Conservation (phyloP, 768 basidiomycete species). For the Leccinum disarticulatum region DNA sequence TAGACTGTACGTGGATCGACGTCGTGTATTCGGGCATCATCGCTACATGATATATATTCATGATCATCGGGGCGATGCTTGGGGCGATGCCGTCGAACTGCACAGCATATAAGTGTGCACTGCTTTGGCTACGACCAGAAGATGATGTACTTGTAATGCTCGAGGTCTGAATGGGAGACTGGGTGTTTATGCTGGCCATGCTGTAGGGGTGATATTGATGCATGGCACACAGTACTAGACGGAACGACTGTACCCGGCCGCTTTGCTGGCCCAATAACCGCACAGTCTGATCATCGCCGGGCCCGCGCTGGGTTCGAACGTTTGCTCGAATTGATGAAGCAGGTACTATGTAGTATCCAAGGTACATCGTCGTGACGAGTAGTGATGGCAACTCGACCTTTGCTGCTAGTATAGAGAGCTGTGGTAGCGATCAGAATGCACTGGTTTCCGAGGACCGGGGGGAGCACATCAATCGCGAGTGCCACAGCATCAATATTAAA, state of each 20-base stretch:
- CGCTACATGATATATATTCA: too few relatives aligned
- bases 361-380: not conserved
- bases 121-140: too few relatives aligned
- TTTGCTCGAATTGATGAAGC: too few relatives aligned
- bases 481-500: not conserved
- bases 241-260: too few relatives aligned
- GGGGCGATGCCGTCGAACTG: not conserved
- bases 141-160: too few relatives aligned
- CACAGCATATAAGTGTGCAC: too few relatives aligned
- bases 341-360: too few relatives aligned
- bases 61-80: not conserved
- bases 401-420: not conserved
- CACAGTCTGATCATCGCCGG: too few relatives aligned
- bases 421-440: not conserved
- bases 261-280: not conserved
- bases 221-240: too few relatives aligned
- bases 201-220: not conserved
- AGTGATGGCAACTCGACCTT: not conserved
- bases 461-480: not conserved
- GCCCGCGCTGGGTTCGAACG: too few relatives aligned
- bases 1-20: not conserved
- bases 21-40: not conserved
- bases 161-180: too few relatives aligned
- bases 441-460: not conserved
- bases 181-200: too few relatives aligned